Percentiles rank a stretch among this genome's conserved stretches.
Conservation (phyloP, 1,284 basidiomycete genomes). For the Puccinia triticina region DNA sequence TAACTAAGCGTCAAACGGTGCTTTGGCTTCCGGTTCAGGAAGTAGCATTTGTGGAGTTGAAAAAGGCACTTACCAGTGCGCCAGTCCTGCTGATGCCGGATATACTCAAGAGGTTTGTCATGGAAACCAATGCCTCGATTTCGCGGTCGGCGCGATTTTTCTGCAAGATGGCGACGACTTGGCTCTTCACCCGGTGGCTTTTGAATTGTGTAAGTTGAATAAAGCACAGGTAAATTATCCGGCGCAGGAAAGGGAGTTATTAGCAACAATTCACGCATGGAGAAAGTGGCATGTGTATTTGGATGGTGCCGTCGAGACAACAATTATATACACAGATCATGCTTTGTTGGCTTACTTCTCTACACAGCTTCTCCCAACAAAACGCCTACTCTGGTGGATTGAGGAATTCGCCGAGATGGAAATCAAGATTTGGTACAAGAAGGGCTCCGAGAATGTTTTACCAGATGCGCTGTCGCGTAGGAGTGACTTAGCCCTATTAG, state of each 20-base stretch:
- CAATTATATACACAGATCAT: background rate
- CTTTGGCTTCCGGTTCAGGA: background rate
- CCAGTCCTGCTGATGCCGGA: no score
- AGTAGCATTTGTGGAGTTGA: background rate
- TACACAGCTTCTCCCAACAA: no score
- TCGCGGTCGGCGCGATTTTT: background rate
- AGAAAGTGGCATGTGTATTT: constrained; percentile 10
- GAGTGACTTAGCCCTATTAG: background rate
- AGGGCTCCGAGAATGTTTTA: background rate
- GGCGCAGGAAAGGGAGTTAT: constrained; percentile 15
- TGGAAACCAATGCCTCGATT: no score
- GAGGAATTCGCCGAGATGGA: constrained; percentile 1
- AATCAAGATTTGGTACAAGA: background rate
- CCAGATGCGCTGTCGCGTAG: constrained; percentile 20
- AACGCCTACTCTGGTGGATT: no score
- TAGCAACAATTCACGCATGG: background rate
- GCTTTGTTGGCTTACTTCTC: no score
- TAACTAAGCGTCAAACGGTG: background rate
- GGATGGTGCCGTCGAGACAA: background rate
- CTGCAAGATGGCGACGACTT: background rate
- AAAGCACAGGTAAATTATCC: no score
- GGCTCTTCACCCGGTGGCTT: background rate
- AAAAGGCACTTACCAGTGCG: no score
- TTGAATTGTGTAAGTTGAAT: constrained; percentile 14
- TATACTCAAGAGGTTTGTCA: no score